Base-by-base conservation (phyloP, 768 basidiomycete species). In the Leccinum rimulosum region DNA sequence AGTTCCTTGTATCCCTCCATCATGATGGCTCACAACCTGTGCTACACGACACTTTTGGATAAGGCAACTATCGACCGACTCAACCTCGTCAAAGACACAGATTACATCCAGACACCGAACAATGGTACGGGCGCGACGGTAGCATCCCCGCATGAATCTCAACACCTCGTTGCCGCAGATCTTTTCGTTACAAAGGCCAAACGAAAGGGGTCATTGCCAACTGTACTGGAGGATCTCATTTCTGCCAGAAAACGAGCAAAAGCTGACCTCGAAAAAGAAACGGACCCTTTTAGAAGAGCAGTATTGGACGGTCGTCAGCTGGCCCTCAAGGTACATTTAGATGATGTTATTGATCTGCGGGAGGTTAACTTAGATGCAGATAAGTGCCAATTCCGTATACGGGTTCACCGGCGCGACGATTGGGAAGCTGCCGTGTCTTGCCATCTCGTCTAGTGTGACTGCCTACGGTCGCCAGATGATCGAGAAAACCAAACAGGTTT, bases 11-110 rank as follows among this genome's bases (percentile, higher is more conserved):
- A 99, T 74, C 97, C 97, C 4, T 98, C 97, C 0, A 98, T 99
- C 76, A 99, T 99, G 97, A 98, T 98, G 95, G 97, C 96, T 3
- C 97, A 99, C 74, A 99, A 99, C 70, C 78, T 99, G 1, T 99
- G 97, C 73, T 99, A 98, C 70, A 98, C 97, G 0, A 98, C 97
- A 0, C 79, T 98, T n/a, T 73, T 98, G 38, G 92, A 97, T 61
- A 89, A 85, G 70, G 48, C 58, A 6, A 89, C 88, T 0, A 88
- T 96, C 12, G 89, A 93, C 19, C 82, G 90, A 19, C 77, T 98
- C 14, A 75, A 80, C 8, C 80, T 98, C 19, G 83, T 84, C 35
- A 93, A 90, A 70, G 93, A 91, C 62, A 80, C 86, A 7, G 96
- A 99, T 73, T 99, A 97, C 68, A 88, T 92, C 57, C 85, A 90